Evolutionary conservation across 495 filamentous ascomycete species (phyloP), one percentile per base, ranked within the genome.

Genomic region (Penicillium malachiteum): DNA sequence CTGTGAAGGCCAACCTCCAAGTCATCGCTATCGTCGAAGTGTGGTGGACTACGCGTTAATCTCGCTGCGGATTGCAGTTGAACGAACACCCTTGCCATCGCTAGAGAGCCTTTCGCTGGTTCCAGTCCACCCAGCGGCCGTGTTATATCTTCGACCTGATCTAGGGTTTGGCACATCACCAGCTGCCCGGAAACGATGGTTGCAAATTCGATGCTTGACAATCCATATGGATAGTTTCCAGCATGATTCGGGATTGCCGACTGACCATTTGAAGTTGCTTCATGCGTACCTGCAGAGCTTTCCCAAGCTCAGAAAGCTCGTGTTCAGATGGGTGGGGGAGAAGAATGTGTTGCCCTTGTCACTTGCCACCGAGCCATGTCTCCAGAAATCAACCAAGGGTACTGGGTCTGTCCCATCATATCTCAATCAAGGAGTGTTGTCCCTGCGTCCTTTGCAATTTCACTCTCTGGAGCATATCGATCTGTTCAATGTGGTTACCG

Each of bases 1-100:
- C 46, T 90, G 86, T 49, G 87, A 85, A n/a, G 86, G 81, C 18
- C 86, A 90, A 70, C 76, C 83, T 38, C 73, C 82, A 17, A 71
- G 77, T 17, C 82, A 88, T 63, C 77, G 87, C 14, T 87, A 89
- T 59, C 80, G 90, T 12, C 82, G 89, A 47, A 84, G 82, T 68
- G 82, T 84, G 32, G 87, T 92, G 21, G 90, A 92, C 73, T 92
- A 91, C 66, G 89, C 89, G 3, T 80, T 92, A 35, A 89, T 91
- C 58, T 89, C 85, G 55, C 69, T 92, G 44, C 85, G 89, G 47
- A 89, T 92, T 54, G 85, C 88, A 1, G 68, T 92, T 11, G 88
- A 92, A 66, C 82, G 84, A 45, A 79, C 83, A 8, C 79, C 81
- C 2, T 73, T 92, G 33, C 74, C 56, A 39, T 73, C 70, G 35